Base-by-base conservation (phyloP, 495 filamentous ascomycete species). In the Wilcoxina mikolae region DNA sequence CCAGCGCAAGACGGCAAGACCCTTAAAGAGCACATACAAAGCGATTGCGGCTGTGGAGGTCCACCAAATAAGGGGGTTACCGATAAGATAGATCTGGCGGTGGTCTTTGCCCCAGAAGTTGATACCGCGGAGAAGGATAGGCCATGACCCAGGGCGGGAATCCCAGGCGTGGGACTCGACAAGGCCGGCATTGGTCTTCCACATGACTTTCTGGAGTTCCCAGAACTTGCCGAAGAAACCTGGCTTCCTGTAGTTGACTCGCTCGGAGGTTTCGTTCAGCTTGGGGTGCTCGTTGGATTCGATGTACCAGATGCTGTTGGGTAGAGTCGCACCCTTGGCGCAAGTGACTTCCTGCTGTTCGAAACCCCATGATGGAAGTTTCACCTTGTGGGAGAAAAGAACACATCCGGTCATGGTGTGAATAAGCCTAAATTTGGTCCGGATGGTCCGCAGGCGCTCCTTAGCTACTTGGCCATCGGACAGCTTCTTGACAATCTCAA, bases 191-290 rank as follows among this genome's bases (percentile, higher is more conserved):
- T 98, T 98, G 12, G 93, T 96, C 56, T 77, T 85, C 91, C 91
- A 98, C 91, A 98, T 98, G 35, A 98, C 93, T 69, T 87, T 87
- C 68, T 98, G 89, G n/a, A 98, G 74, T 71, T 98, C 91, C 85
- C 86, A 95, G 73, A 98, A 98, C 66, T 96, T 98, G 53, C 89
- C 93, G 53, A 96, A 77, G 75, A 98, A 96, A 12, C 91, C 91
- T 18, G 91, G 91, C 60, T 94, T 83, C 55, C 78, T 76, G 67
- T 98, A 98, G 67, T 95, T 98, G 62, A 94, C 90, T 68, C 82
- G 93, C 68, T 96, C 91, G 22, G 85, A 80, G 58, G 82, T 73
- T 31, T 71, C 73, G 25, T 78, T 77, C 44, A 95, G 75, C 56
- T 75, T 74, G 22, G 87, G 83, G 65, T 96, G 90, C 51, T 76